Base-by-base conservation (phyloP, 495 filamentous ascomycete genomes). In the Daldinia concentrica region DNA sequence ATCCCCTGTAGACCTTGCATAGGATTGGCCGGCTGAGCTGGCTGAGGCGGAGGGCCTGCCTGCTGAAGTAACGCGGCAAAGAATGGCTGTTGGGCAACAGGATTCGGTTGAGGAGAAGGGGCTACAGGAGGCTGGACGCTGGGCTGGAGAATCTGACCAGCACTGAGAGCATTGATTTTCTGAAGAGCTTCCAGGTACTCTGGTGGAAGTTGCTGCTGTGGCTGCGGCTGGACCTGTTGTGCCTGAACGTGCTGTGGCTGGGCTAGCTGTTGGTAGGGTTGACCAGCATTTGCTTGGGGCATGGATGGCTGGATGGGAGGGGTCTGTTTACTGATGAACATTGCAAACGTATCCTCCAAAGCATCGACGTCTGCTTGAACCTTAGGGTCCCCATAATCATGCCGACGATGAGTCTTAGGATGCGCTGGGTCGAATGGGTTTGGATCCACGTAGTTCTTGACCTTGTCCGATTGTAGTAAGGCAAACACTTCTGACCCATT, bases 401-500 rank as follows among this genome's bases (percentile, higher is more conserved):
- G 68, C 2, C 74, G 76, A 4, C 77, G 64, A 15, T 73, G 51
- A 17, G 73, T 75, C 73, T 59, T 77, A 19, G 66, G 68, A 6
- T 68, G 48, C 0, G 63, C 48, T 1, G 78, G 69, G 19, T 83
- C 74, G 48, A 76, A 75, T 0, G 76, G 79, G 30, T 80, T 73
- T 7, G 73, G 62, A 19, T 77, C 68, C 30, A 71, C 62, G 58
- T 76, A 85, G 50, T 77, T 73, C 58, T 74, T 80, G 19, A 70
- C 72, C 32, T 73, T 73, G 15, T 81, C 77, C 1, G 82, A 83
- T 7, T 37, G 58, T 3, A 85, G 73, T 3, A 82, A 69, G 17
- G 67, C 55, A 7, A 72, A 57, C 8, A 79, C 77, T 5, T 76
- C 56, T 1, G 54, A 19, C 9, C 7, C 43, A 22, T 24, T 9